A percentile compares a stretch with the other conserved stretches of the same genome.
Conservation (phyloP, 2,329 filamentous ascomycete species). For the Botryosphaeria agaves region DNA sequence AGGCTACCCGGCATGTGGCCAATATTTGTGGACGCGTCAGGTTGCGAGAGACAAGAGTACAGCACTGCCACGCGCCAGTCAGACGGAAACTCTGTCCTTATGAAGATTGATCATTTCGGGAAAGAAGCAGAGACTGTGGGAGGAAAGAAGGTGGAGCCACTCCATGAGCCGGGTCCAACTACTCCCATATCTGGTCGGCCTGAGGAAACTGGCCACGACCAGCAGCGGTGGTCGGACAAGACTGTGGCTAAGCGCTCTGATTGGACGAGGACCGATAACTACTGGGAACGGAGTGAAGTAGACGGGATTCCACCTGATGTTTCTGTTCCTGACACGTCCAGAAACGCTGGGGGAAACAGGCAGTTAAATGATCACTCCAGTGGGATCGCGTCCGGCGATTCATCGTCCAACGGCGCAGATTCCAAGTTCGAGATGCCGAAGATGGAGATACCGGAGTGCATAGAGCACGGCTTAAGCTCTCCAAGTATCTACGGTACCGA, state of each 20-base stretch:
- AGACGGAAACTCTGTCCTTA: too few species aligned
- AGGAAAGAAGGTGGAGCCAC: background rate
- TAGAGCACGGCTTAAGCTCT: slow-evolving; percentile 39
- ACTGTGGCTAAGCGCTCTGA: background rate
- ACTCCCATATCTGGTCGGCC: background rate
- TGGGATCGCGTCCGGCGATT: background rate
- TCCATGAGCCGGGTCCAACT: background rate
- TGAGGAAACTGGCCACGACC: background rate
- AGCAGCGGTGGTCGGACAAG: background rate
- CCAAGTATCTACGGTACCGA: slow-evolving; percentile 28
- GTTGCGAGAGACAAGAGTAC: slow-evolving; percentile 44
- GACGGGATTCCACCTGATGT: background rate
- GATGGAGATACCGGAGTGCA: slow-evolving; percentile 28
- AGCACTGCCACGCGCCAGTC: too few species aligned
- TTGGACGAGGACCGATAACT: too few species aligned
- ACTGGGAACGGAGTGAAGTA: too few species aligned
- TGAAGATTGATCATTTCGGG: too few species aligned
- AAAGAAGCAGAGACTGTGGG: too few species aligned
- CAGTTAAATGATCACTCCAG: too few species aligned
- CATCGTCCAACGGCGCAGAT: slow-evolving; percentile 3
- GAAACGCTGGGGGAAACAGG: too few species aligned
- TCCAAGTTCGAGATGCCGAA: slow-evolving; percentile 2
- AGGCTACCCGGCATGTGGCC: slow-evolving; percentile 68
- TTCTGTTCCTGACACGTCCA: too few species aligned
- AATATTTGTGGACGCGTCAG: slow-evolving; percentile 57